Evolutionary conservation across 23 red algal genomes (phyloP), one percentile per base, ranked within the genome.

Genomic region (Chondrus crispus): DNA sequence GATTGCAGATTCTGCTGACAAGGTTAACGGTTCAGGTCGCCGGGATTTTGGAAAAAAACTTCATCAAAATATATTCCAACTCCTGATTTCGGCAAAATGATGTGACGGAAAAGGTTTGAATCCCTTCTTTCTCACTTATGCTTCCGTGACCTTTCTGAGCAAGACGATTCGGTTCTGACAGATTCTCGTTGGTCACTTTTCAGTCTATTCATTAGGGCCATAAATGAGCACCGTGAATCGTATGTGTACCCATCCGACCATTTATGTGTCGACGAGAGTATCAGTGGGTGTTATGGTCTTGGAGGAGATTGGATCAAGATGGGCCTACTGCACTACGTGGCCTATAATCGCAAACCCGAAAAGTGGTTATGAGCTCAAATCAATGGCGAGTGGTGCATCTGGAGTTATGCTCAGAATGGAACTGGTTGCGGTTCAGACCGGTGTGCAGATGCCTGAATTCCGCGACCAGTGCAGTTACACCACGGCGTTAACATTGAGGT

Each of bases 181-280:
- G 52, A 57, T n/a, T n/a, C n/a, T n/a, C n/a, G n/a, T n/a, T 85
- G 81, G 81, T 85, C 58, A n/a, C 55, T 43, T 73, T 18, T 85
- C 14, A 41, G 58, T 41, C 18, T 0, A 35, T 85, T 85, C 32
- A 19, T 85, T 11, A 35, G 73, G 24, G 52, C 81, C n/a, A 85
- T 71, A 18, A 85, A 85, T 71, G 33, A 26, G 14, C 51, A 85
- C 55, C 81, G 55, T 43, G 13, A 28, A 14, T 13, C 14, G 14
- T 24, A 70, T 71, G 81, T 71, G 14, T 20, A 13, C 19, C 81
- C 81, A 35, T 68, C 55, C 20, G 14, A 73, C 30, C n/a, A 41
- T 71, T 75, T 88, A 19, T 88, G 84, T 44, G 62, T 88, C 16
- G 62, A 88, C 49, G 66, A 88, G 42, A 74, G 36, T 45, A 75